A percentile compares a stretch with the other conserved stretches of the same genome.
These are phyloP conservation scores for Rhodotorula babjevae DNA, from an alignment of 768 basidiomycete species.

Conservation along the genomic window DNA sequence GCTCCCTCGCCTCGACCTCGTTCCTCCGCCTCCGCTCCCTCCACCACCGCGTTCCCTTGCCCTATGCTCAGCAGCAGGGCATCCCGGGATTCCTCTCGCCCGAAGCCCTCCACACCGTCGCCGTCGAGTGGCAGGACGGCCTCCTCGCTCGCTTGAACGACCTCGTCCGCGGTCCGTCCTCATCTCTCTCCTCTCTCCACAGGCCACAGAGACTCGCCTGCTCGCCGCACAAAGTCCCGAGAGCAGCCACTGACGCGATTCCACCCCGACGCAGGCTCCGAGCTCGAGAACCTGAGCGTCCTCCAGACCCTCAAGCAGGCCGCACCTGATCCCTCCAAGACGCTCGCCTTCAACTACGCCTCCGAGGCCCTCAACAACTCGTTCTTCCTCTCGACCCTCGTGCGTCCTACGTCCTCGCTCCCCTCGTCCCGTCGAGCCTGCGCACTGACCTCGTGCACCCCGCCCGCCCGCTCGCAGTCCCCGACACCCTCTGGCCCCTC, in stretches of 20 bases:
- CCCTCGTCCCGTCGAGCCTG: background rate
- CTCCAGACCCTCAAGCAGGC: slow-evolving; percentile 69
- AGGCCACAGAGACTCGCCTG: background rate
- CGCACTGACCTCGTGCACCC: background rate
- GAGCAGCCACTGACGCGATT: background rate
- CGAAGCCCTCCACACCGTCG: slow-evolving; percentile 63
- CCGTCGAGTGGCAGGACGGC: slow-evolving; percentile 80
- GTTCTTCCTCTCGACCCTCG: slow-evolving; percentile 84
- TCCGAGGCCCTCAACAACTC: slow-evolving; percentile 88
- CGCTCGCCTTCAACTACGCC: slow-evolving; percentile 82
- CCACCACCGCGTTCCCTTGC: slow-evolving; percentile 52
- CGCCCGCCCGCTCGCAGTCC: slow-evolving; percentile 2
- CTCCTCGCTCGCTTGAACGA: slow-evolving; percentile 71
- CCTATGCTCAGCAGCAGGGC: slow-evolving; percentile 66
- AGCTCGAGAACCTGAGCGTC: slow-evolving; percentile 58
- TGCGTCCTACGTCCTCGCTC: slow-evolving; percentile 50
- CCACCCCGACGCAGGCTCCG: slow-evolving; percentile 61
- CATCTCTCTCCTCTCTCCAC: background rate
- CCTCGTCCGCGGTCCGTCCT: slow-evolving; percentile 60
- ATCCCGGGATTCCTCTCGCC: slow-evolving; percentile 75
- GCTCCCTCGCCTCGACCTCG: background rate
- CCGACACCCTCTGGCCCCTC: slow-evolving; percentile 13
- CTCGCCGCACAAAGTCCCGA: background rate
- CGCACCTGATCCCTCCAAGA: slow-evolving; percentile 57
- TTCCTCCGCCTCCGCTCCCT: background rate